Conservation (phyloP, 768 basidiomycete species). For the Hypsizygus marmoreus region DNA sequence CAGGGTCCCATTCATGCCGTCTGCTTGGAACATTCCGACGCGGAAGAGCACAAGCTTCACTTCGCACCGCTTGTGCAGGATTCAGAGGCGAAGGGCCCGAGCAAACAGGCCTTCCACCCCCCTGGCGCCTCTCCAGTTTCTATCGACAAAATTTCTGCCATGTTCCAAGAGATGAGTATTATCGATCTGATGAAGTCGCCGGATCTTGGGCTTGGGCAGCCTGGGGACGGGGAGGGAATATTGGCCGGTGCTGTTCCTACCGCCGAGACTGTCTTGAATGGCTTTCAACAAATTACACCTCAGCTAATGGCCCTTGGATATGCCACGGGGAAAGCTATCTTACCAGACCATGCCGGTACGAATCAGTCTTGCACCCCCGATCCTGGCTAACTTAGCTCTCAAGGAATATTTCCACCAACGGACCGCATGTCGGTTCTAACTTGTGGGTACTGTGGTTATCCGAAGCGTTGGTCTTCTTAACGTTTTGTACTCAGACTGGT, state of each 20-base stretch:
- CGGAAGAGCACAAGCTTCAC: conserved; percentile 59
- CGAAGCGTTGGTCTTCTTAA: neutral
- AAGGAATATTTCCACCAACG: conserved; percentile 68
- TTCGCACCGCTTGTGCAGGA: conserved; percentile 48
- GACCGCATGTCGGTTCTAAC: conserved; percentile 80
- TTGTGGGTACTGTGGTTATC: conserved; percentile 41
- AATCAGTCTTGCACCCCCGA: conserved; percentile 2
- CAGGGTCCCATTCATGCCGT: conserved; percentile 74
- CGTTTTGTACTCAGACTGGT: conserved; percentile 66
- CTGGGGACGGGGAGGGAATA: conserved; percentile 66
- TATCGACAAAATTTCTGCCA: conserved; percentile 46
- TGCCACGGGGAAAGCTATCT: conserved; percentile 65
- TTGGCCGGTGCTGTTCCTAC: conserved; percentile 78
- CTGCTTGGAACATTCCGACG: conserved; percentile 65
- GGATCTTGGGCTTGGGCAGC: conserved; percentile 72
- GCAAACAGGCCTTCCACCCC: conserved; percentile 16
- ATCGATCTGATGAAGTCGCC: conserved; percentile 61
- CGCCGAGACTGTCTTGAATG: conserved; percentile 67
- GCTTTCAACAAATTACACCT: conserved; percentile 71
- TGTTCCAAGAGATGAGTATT: conserved; percentile 62
- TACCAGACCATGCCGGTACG: conserved; percentile 67
- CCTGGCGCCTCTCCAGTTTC: conserved; percentile 50
- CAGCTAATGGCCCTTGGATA: conserved; percentile 78
- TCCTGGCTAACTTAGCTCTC: neutral
- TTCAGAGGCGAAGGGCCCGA: conserved; percentile 5